These are phyloP conservation scores for Fusarium beomiforme DNA, from an alignment of 2,329 filamentous ascomycete species.

Conservation along the genomic window DNA sequence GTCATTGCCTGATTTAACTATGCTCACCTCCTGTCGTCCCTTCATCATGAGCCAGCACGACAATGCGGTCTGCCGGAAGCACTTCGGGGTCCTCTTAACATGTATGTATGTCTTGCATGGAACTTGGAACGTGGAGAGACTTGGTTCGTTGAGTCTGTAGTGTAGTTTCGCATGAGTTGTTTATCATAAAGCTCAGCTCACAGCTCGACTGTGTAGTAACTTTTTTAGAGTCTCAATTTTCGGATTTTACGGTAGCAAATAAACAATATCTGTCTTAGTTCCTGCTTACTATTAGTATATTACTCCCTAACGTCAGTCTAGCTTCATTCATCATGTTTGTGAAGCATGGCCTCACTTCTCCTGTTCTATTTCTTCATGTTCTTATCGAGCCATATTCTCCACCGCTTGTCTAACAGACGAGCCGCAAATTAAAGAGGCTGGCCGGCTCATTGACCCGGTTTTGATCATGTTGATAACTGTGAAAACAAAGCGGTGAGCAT, in stretches of 20 bases:
- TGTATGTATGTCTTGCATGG: constrained; percentile 15
- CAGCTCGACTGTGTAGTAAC: not conserved
- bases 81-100: constrained; percentile 12
- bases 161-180: not conserved
- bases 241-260: not conserved
- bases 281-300: constrained; percentile 7
- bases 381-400: constrained; percentile 24
- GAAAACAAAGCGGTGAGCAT: constrained; percentile 29
- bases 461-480: not conserved
- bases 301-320: not conserved
- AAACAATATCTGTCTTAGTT: constrained; percentile 9
- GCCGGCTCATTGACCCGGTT: constrained; percentile 1
- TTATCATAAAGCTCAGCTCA: not conserved
- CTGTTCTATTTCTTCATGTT: constrained; percentile 8
- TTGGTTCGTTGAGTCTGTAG: constrained; percentile 25
- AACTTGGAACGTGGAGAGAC: constrained; percentile 32
- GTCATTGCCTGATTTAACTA: not conserved
- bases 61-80: constrained; percentile 25
- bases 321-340: not conserved
- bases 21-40: not conserved
- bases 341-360: not conserved
- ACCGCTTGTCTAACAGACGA: constrained; percentile 21
- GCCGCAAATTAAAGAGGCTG: constrained; percentile 1
- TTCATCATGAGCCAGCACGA: constrained; percentile 19
- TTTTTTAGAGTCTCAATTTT: not conserved